These are phyloP conservation scores for Scedosporium dehoogii DNA, from an alignment of 2,329 filamentous ascomycete genomes.

Conservation along the genomic window DNA sequence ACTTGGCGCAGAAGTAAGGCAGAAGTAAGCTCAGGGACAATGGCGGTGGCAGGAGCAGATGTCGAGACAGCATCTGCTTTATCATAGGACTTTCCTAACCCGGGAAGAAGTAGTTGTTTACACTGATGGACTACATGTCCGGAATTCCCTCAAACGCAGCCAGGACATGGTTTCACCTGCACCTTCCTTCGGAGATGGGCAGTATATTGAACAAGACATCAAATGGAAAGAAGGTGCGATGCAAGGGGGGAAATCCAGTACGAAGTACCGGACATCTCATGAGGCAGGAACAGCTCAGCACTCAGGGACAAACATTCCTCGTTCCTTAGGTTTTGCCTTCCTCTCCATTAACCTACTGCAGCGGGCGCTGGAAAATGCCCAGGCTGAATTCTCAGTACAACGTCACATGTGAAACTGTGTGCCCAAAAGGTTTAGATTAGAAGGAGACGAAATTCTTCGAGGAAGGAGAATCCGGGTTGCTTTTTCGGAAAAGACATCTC, in stretches of 20 bases:
- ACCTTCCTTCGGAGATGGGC: neutral
- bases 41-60: neutral
- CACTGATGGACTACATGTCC: neutral
- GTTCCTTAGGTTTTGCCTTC: too few relatives aligned
- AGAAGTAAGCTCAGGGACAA: neutral
- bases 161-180: neutral
- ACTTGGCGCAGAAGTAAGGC: neutral
- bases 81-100: neutral
- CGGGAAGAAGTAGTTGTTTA: too few relatives aligned
- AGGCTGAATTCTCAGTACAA: too few relatives aligned
- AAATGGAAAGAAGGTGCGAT: neutral
- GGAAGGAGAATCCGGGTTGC: neutral
- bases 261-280: too few relatives aligned
- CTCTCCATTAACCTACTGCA: neutral
- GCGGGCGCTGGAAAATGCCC: too few relatives aligned
- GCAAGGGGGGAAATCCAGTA: neutral
- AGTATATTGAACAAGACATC: neutral
- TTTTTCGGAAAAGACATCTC: too few relatives aligned
- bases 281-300: too few relatives aligned
- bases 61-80: neutral
- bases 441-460: neutral
- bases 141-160: neutral
- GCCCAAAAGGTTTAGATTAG: neutral
- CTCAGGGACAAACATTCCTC: too few relatives aligned
- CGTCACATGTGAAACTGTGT: neutral